Conservation (phyloP, 345 rosid species). For the Psidium friedrichsthalianum region DNA sequence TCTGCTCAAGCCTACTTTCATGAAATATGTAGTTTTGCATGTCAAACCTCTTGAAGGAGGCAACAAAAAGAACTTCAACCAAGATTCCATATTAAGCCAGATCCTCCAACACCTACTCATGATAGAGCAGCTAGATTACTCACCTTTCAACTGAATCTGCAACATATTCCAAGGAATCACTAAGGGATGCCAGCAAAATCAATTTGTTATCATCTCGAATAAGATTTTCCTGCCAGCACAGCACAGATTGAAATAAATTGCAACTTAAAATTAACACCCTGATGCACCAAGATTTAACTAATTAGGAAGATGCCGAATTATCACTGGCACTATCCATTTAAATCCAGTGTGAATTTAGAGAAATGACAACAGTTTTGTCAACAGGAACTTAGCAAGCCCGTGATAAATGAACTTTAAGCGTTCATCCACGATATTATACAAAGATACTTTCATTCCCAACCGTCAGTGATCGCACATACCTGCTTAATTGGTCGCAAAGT, state of each 20-base stretch:
- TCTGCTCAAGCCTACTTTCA: slow-evolving; percentile 57
- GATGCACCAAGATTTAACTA: neutral
- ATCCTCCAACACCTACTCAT: neutral
- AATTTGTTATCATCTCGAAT: slow-evolving; percentile 92
- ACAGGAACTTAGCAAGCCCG: neutral
- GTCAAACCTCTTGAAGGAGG: slow-evolving; percentile 2
- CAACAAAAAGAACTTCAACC: neutral
- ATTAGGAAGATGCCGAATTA: neutral
- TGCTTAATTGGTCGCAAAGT: slow-evolving; percentile 78
- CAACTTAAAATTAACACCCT: neutral
- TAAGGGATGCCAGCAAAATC: slow-evolving; percentile 85
- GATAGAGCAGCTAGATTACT: slow-evolving; percentile 3
- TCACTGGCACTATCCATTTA: neutral
- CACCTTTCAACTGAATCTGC: slow-evolving; percentile 98
- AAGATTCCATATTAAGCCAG: neutral
- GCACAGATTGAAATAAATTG: neutral
- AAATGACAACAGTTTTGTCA: neutral
- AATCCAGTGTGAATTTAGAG: neutral
- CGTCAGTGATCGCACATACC: slow-evolving; percentile 24
- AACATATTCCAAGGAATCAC: slow-evolving; percentile 93
- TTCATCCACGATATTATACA: neutral
- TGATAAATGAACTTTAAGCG: neutral
- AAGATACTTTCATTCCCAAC: neutral
- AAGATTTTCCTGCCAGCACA: slow-evolving; percentile 62
- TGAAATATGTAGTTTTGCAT: neutral